Base-by-base conservation (phyloP, 2,329 filamentous ascomycete genomes). In the Fusarium oligoseptatum region DNA sequence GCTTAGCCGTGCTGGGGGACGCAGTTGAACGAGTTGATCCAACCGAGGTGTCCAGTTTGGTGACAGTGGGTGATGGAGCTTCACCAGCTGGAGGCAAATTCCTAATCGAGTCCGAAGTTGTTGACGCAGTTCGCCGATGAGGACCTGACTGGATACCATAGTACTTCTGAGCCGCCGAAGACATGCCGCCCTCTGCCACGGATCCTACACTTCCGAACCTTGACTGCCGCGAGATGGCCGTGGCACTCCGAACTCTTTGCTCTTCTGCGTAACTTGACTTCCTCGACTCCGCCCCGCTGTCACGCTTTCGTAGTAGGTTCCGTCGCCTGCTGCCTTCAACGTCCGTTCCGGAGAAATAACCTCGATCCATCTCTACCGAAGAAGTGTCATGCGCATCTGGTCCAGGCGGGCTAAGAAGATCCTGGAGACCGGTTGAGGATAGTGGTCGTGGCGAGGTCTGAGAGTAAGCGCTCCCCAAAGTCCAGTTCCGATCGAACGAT, bases 291-390 rank as follows among this genome's bases (percentile, higher is more conserved):
- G 83, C 85, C 57, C 67, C 83, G 71, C 90, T 92, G 69, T 91
- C 90, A 67, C 94, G 92, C 84, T 97, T 97, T 82, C 94, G 94
- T 74, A 98, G 86, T 56, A 97, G 87, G 80, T 95, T 97, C 55
- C 94, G 90, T 77, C 90, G 91, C 67, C 93, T 91, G 52, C 93
- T 91, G 50, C 90, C 90, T 73, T 98, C 95, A 12, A 92, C 87
- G 79, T 98, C 96, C 17, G 93, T 93, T 4, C 95, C 95, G 9
- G 96, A 98, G 80, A 98, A 98, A 82, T 98, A 98, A 27, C 95
- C 96, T 39, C 95, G 90, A 78, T 98, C 97, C 17, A 94, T 82
- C 70, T 97, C 94, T 27, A 86, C 82, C 17, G 85, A 84, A 10
- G 86, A 86, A 20, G 6, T 52, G 68, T 90, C 88, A 71, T 85